Conservation (phyloP, 192 early-diverging fungal genomes). For the Coemansia sp. region DNA sequence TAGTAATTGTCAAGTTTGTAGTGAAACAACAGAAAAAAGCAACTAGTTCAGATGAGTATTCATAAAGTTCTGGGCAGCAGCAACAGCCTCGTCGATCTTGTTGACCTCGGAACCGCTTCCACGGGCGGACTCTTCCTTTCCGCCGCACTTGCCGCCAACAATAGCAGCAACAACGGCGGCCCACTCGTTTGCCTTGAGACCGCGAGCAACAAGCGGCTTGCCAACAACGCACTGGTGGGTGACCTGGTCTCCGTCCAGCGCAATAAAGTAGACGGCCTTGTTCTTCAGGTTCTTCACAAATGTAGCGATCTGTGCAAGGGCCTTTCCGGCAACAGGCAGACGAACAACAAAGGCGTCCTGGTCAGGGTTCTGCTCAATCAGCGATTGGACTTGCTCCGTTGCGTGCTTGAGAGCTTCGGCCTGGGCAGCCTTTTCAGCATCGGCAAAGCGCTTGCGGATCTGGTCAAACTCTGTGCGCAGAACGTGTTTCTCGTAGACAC, state of each 20-base stretch:
- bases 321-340: constrained; percentile 78
- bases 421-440: constrained; percentile 88
- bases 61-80: constrained; percentile 74
- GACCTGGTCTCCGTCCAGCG: constrained; percentile 75
- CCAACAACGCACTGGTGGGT: constrained; percentile 81
- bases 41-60: constrained; percentile 33
- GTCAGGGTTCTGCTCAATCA: constrained; percentile 68
- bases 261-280: constrained; percentile 87
- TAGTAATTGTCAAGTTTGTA: too few species aligned
- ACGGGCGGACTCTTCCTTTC: constrained; percentile 92
- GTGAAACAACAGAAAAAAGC: not conserved
- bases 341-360: constrained; percentile 56
- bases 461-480: constrained; percentile 70
- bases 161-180: constrained; percentile 76
- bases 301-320: constrained; percentile 73
- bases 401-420: constrained; percentile 81
- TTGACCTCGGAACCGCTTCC: constrained; percentile 75
- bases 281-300: constrained; percentile 74
- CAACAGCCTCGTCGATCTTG: constrained; percentile 72
- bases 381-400: constrained; percentile 70
- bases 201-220: constrained; percentile 71
- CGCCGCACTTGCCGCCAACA: constrained; percentile 91
- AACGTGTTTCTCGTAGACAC: constrained; percentile 73
- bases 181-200: constrained; percentile 92
- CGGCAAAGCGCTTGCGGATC: constrained; percentile 82